Evolutionary conservation across 768 basidiomycete species (phyloP), one percentile per base, ranked within the genome.

Genomic region (Pleurotus tuber-regium): DNA sequence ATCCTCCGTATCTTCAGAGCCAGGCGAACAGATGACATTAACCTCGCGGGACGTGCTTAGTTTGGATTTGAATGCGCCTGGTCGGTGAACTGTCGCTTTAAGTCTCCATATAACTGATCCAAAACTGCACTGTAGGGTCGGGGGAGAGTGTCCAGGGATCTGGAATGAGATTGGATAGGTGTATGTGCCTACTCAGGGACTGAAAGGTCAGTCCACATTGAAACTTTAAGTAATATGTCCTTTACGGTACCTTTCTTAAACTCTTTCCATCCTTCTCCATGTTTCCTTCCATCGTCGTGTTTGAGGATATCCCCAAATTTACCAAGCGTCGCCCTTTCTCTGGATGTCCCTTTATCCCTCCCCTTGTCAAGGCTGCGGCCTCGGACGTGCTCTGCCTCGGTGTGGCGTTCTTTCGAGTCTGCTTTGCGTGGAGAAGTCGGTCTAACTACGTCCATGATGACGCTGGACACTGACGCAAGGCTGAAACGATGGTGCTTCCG

Each of bases 91-190:
- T 28, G 75, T 78, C 2, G 92, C 95, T 62, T 83, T 88, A 18
- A 98, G 77, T 36, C 74, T 72, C 84, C 97, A 99, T 1, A 64
- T 64, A 10, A 97, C 83, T 2, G 82, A 78, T 7, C 94, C 96
- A 57, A 81, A 87, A 31, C 86, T 80, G 54, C 85, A 85, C 36
- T 75, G 73, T 55, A 95, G 72, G 0, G 85, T 83, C 2, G 96
- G 91, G 2, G 94, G 92, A 2, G 87, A 76, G 53, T 81, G 77
- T 4, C 82, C 74, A 0, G 96, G 92, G 50, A 99, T 84, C 14
- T 84, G 75, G 65, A 98, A 94, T 11, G 89, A 89, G 61, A 99
- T 89, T 2, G 96, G 96, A 67, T 92, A 98, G 14, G 87, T 92
- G 65, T 98, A 98, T 4, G 84, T 88, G 16, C 94, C 94, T 90